Conservation (phyloP, 192 early-diverging fungal species). For the Coemansia reversa region DNA sequence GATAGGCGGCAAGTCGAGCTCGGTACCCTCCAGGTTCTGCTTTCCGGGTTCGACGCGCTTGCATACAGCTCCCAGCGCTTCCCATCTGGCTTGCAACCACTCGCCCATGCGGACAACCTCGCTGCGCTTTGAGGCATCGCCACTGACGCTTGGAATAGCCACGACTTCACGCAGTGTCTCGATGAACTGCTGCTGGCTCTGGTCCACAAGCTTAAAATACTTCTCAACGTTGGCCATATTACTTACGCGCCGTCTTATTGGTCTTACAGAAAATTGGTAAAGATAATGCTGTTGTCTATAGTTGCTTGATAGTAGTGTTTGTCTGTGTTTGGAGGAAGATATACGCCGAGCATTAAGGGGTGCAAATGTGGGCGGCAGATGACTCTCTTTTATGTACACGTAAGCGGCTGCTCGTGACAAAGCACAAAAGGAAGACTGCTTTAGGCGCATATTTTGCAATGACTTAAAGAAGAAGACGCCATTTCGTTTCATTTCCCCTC, state of each 20-base stretch:
- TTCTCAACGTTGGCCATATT: slow-evolving; percentile 54
- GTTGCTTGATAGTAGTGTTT: neutral
- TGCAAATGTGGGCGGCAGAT: neutral
- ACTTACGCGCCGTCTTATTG: slow-evolving; percentile 9
- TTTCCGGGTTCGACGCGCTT: slow-evolving; percentile 72
- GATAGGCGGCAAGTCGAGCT: slow-evolving; percentile 85
- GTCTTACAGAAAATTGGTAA: slow-evolving; percentile 6
- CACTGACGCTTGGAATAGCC: slow-evolving; percentile 80
- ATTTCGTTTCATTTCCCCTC: too few species aligned
- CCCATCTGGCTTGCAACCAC: slow-evolving; percentile 76
- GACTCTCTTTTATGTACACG: neutral
- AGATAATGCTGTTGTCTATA: neutral
- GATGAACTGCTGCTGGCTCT: slow-evolving; percentile 79
- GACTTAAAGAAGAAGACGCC: too few species aligned
- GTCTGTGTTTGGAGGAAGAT: neutral
- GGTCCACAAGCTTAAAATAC: slow-evolving; percentile 73
- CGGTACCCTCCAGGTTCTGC: slow-evolving; percentile 77
- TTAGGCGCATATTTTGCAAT: too few species aligned
- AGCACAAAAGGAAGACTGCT: neutral
- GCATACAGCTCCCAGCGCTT: slow-evolving; percentile 65
- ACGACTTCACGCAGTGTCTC: slow-evolving; percentile 85
- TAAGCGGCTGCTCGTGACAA: too few species aligned
- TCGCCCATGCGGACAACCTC: slow-evolving; percentile 90
- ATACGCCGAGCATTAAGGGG: neutral
- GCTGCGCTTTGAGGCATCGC: slow-evolving; percentile 69